Evolutionary conservation across 441 rosid species (phyloP).

Genomic region (Aquilaria agallochum): DNA sequence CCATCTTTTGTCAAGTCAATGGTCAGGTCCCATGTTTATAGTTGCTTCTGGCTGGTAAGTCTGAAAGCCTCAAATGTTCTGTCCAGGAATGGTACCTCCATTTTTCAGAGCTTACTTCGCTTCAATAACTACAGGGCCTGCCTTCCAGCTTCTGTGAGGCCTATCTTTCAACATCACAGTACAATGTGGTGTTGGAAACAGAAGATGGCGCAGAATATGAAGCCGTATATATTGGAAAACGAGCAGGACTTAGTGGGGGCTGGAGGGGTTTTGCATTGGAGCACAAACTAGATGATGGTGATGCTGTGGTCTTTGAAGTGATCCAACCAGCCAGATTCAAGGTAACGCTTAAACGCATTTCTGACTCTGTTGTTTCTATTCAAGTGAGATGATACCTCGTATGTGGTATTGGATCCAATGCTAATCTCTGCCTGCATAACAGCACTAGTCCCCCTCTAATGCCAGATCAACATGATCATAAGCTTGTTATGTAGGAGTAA

Average conservation of each 20-base stretch:
- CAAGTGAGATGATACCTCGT: neutral
- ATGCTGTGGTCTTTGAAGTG: slow-evolving; percentile 53
- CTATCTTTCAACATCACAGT: slow-evolving; percentile 36
- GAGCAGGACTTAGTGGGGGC: slow-evolving; percentile 58
- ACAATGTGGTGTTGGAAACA: slow-evolving; percentile 38
- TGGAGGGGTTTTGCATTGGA: slow-evolving; percentile 61
- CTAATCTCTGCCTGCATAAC: no score
- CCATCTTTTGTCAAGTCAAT: slow-evolving; percentile 62
- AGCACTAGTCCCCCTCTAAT: no score
- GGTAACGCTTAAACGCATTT: slow-evolving; percentile 16
- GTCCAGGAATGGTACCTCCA: neutral
- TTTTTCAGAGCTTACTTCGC: neutral
- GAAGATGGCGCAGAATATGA: slow-evolving; percentile 35
- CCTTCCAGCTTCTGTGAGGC: slow-evolving; percentile 43
- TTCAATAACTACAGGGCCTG: slow-evolving; percentile 33
- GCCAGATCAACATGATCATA: no score
- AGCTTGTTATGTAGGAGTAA: neutral
- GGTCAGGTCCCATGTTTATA: slow-evolving; percentile 72
- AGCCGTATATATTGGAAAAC: slow-evolving; percentile 35
- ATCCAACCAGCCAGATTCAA: slow-evolving; percentile 41
- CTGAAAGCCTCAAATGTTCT: neutral
- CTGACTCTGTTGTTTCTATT: neutral
- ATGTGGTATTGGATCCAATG: neutral
- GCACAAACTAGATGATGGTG: slow-evolving; percentile 59
- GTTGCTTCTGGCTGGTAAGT: slow-evolving; percentile 70